Percentiles rank a stretch among this genome's conserved stretches.
phyloP scores from a whole-genome alignment of 1,284 basidiomycete species.

The Ustilago tritici region DNA sequence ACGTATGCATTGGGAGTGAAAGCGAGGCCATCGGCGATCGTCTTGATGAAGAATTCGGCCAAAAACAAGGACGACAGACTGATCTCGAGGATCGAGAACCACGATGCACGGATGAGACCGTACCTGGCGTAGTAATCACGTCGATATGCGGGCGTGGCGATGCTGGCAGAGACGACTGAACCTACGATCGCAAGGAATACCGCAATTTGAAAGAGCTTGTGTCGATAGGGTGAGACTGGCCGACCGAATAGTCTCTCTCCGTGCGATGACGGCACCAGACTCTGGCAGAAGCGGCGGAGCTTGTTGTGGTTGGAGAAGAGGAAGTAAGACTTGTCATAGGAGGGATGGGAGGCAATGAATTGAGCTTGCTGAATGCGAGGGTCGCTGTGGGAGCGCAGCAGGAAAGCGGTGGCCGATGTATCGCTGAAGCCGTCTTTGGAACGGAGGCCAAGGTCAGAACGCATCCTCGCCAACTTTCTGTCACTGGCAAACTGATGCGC shows the following conservation, averaged over 20 bases:
- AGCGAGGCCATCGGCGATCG: constrained; percentile 85
- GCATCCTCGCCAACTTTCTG: constrained; percentile 74
- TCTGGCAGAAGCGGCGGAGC: constrained; percentile 84
- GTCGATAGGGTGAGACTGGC: constrained; percentile 71
- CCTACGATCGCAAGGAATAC: constrained; percentile 84
- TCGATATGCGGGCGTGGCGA: constrained; percentile 89
- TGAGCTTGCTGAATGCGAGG: constrained; percentile 84
- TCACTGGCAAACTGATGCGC: constrained; percentile 74
- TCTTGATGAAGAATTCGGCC: constrained; percentile 88
- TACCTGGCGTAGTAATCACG: constrained; percentile 78
- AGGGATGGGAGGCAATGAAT: constrained; percentile 88
- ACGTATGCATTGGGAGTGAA: constrained; percentile 96
- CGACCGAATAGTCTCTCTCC: constrained; percentile 78
- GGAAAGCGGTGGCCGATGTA: constrained; percentile 50
- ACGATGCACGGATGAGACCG: constrained; percentile 78
- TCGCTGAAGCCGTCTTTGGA: constrained; percentile 36
- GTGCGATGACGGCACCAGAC: constrained; percentile 82
- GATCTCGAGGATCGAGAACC: constrained; percentile 89
- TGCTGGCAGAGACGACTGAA: constrained; percentile 84
- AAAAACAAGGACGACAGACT: constrained; percentile 82
- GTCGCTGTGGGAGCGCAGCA: constrained; percentile 74
- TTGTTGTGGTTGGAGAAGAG: constrained; percentile 84
- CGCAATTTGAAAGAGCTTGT: constrained; percentile 80
- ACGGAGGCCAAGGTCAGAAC: constrained; percentile 61
- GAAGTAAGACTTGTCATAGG: constrained; percentile 92